A percentile compares a stretch with the other conserved stretches of the same genome.
These are phyloP conservation scores for Arctostaphylos glauca DNA, from an alignment of 148 eudicot species.

Conservation along the genomic window DNA sequence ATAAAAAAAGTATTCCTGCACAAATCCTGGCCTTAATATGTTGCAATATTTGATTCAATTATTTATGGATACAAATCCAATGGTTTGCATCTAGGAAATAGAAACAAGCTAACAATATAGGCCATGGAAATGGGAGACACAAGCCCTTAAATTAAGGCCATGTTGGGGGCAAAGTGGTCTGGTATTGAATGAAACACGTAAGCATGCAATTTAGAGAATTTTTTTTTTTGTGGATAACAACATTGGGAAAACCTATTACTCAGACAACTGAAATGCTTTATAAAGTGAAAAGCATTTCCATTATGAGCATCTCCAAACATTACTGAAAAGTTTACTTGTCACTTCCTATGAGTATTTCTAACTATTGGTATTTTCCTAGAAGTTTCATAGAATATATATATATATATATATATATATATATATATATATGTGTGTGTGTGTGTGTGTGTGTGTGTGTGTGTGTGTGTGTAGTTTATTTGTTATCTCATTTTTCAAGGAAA, in stretches of 20 bases:
- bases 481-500: no score
- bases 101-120: constrained; percentile 6
- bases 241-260: constrained; percentile 5
- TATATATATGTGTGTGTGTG: no score
- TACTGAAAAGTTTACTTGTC: constrained; percentile 5
- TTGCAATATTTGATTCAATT: neutral
- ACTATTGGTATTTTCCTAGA: neutral
- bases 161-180: constrained; percentile 22
- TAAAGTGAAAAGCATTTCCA: constrained; percentile 13
- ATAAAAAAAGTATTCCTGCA: neutral
- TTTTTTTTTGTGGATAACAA: neutral
- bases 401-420: no score
- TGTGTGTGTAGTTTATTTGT: neutral
- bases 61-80: neutral
- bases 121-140: constrained; percentile 36
- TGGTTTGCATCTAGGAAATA: constrained; percentile 5
- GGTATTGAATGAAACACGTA: constrained; percentile 7
- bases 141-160: constrained; percentile 39
- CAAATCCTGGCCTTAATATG: neutral
- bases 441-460: no score
- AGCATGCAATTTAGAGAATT: neutral
- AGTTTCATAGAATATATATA: neutral
- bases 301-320: constrained; percentile 12
- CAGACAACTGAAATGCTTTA: neutral
- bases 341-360: neutral